phyloP scores from a whole-genome alignment of 306 rosid species.

The Prunus fruticosa region DNA sequence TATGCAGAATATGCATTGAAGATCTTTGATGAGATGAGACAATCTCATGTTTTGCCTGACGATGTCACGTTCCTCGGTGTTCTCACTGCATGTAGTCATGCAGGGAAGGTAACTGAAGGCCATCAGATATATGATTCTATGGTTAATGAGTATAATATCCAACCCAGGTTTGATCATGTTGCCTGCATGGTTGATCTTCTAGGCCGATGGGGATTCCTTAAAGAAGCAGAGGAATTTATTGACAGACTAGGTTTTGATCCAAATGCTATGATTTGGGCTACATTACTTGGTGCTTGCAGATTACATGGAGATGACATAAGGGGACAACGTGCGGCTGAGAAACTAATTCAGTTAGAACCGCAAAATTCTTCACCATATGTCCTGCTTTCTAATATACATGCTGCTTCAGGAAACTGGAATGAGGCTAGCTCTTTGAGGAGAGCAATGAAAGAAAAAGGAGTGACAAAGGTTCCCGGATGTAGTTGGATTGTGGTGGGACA shows the following conservation, averaged over 20 bases:
- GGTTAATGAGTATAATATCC: slow-evolving; percentile 45
- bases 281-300: slow-evolving; percentile 73
- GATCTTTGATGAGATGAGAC: slow-evolving; percentile 57
- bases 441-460: slow-evolving; percentile 61
- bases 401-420: slow-evolving; percentile 72
- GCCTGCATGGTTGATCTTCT: slow-evolving; percentile 79
- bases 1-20: slow-evolving; percentile 54
- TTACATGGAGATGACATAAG: slow-evolving; percentile 78
- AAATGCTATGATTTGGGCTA: slow-evolving; percentile 49
- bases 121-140: slow-evolving; percentile 44
- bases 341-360: slow-evolving; percentile 60
- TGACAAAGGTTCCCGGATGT: slow-evolving; percentile 63
- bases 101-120: slow-evolving; percentile 72
- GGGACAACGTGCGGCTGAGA: slow-evolving; percentile 62
- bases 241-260: background rate
- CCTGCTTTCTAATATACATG: slow-evolving; percentile 61
- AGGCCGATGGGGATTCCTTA: slow-evolving; percentile 75
- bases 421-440: slow-evolving; percentile 58
- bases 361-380: slow-evolving; percentile 65
- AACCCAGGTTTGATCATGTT: slow-evolving; percentile 59
- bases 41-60: slow-evolving; percentile 48
- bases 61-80: slow-evolving; percentile 81
- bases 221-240: slow-evolving; percentile 62
- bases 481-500: slow-evolving; percentile 75
- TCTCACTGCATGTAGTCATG: slow-evolving; percentile 86